Evolutionary conservation across 345 rosid genomes (phyloP), one percentile per base, ranked within the genome.

Genomic region (Boechera stricta): DNA sequence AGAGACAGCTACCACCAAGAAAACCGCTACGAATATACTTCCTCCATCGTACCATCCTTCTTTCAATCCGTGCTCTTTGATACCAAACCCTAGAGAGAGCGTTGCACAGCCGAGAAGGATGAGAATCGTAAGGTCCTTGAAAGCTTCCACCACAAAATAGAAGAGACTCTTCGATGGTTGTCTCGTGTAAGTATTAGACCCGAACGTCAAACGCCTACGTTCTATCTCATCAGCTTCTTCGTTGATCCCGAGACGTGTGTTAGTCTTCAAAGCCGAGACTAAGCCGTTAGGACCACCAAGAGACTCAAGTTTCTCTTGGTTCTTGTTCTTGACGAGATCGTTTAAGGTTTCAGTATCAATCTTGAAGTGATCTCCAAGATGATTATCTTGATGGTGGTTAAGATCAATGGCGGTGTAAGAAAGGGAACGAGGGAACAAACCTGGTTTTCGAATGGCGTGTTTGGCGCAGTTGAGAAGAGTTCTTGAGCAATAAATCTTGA

Each of bases 1-100:
- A 1, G 94, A 86, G 63, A 87, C 84, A 0, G 80, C 77, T 28
- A 89, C 83, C 26, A 84, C 89, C 2, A 87, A 80, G 39, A 91
- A 84, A 6, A 87, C 84, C 0, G 94, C 89, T 0, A 87, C 83
- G 60, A 85, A 78, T 16, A 87, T 86, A 82, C 91, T 86, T 33
- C 88, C 94, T 7, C 94, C 92, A 28, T 89, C 94, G 10, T 87
- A 87, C 92, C 97, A 91, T 1, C 92, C 91, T 56, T 86, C 91
- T 66, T 81, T 82, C 2, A 73, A 7, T 9, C 94, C 97, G 10
- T 91, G 68, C 44, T 85, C 84, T 63, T 86, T 86, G 69, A 89
- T 86, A 5, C 90, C 94, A 2, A 85, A 89, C 1, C 76, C 91
- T 10, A 91, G 84, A 36, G 97, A 86, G 41, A 89, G 83, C 10